Evolutionary conservation across 2,329 filamentous ascomycete species (phyloP), one percentile per base, ranked within the genome.

Genomic region (Didymella pinodella): DNA sequence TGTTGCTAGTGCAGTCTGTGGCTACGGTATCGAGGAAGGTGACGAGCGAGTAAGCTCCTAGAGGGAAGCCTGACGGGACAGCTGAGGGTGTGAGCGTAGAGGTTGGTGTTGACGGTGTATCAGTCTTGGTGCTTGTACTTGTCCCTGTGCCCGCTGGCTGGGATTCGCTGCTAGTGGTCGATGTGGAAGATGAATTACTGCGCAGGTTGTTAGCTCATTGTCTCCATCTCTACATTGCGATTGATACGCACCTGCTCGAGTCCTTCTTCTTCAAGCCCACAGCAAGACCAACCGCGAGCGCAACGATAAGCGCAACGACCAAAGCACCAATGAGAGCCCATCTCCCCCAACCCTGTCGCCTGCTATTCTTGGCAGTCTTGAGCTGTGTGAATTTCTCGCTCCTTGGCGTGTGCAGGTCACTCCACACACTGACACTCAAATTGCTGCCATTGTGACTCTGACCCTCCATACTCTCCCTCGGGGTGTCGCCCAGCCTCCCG

Each of bases 41-140:
- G 7, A 83, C 79, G 65, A 91, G 80, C 36, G 84, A 80, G 73
- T 86, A 90, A n/a, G 84, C 82, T 6, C 88, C 89, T 1, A 83
- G 77, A 1, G 88, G 89, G 66, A 90, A 90, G 52, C 76, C 71
- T 12, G 70, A 63, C 18, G 71, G 69, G 4, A 63, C 54, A 22
- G 69, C 44, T 1, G 61, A 63, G 4, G 63, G 48, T 5, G 71
- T 55, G 5, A 65, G 55, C 12, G 69, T 61, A 3, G 68, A 58
- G 14, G 62, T 53, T n/a, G 65, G 54, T 38, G 64, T 56, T 4
- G 65, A 41, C 14, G 68, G 54, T 5, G 58, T 44, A 25, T 59
- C 54, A 22, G 61, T 58, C 12, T 51, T 43, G 12, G 59, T 54
- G 22, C 49, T 51, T 3, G 59, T 48, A 38, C 54, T 32, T 14